These are phyloP conservation scores for Volutella citrinella DNA, from an alignment of 2,329 filamentous ascomycete genomes.

Conservation along the genomic window DNA sequence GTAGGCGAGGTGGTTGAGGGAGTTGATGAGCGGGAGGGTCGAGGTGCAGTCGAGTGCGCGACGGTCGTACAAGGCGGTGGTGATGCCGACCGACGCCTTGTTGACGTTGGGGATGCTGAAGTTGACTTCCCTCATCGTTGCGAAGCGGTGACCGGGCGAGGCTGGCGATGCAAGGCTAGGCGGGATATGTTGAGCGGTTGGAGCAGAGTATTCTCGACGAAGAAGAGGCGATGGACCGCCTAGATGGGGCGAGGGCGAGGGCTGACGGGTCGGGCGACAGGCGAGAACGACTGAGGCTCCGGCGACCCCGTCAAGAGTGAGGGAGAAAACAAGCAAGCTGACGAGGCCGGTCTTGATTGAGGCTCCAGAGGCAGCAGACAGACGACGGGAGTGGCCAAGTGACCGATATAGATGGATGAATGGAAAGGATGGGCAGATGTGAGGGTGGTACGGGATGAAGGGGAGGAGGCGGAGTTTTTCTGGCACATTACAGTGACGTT, in stretches of 20 bases:
- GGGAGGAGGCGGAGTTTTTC: not conserved
- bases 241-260: constrained; percentile 4
- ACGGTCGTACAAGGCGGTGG: constrained; percentile 95
- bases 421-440: too few species aligned
- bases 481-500: too few species aligned
- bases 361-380: constrained; percentile 1
- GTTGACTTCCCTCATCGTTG: constrained; percentile 97
- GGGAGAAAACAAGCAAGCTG: too few species aligned
- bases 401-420: constrained; percentile 9
- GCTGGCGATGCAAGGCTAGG: constrained; percentile 11
- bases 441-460: too few species aligned
- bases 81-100: constrained; percentile 98
- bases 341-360: constrained; percentile 4
- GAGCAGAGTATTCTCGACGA: constrained; percentile 19
- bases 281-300: not conserved
- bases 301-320: too few species aligned
- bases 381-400: constrained; percentile 7
- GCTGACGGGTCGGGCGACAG: constrained; percentile 6
- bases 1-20: constrained; percentile 96
- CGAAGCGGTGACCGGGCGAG: constrained; percentile 16
- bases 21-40: constrained; percentile 96
- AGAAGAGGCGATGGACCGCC: constrained; percentile 1
- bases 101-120: constrained; percentile 99
- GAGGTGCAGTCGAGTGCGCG: constrained; percentile 97
- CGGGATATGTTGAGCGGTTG: constrained; percentile 5